These are phyloP conservation scores for Boletus subparvulus DNA, from an alignment of 768 basidiomycete genomes.

Conservation along the genomic window DNA sequence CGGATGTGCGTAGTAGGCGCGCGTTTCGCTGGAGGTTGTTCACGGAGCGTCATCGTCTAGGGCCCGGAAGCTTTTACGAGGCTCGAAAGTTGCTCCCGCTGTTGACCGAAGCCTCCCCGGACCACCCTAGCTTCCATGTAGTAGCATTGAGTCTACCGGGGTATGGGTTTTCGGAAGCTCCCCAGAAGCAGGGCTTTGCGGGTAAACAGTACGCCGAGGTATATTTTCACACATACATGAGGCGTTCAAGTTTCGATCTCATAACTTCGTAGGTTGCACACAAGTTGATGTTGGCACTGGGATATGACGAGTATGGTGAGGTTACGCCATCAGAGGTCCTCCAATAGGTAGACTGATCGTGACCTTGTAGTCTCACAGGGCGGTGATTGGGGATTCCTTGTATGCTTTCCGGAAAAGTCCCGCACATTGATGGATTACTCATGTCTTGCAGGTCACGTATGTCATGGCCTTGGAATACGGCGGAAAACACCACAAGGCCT, in stretches of 20 bases:
- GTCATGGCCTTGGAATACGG: slow-evolving; percentile 37
- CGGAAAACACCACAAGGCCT: slow-evolving; percentile 45
- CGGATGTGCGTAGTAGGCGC: slow-evolving; percentile 43
- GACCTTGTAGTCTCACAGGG: slow-evolving; percentile 43
- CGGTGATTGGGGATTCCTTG: slow-evolving; percentile 45
- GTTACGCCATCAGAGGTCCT: neutral
- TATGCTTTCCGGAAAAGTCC: slow-evolving; percentile 15
- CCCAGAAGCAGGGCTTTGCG: slow-evolving; percentile 51
- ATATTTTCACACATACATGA: neutral
- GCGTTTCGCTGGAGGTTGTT: neutral
- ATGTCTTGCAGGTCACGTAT: slow-evolving; percentile 31
- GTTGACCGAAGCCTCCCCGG: slow-evolving; percentile 39
- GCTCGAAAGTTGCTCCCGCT: slow-evolving; percentile 56
- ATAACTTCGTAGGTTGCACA: slow-evolving; percentile 37
- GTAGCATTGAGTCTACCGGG: slow-evolving; percentile 61
- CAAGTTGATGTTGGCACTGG: slow-evolving; percentile 48
- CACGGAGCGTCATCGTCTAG: slow-evolving; percentile 14
- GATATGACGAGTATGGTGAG: slow-evolving; percentile 49
- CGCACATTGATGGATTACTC: too few species aligned
- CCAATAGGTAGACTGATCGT: neutral
- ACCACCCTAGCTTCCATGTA: slow-evolving; percentile 61
- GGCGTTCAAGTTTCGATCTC: too few species aligned
- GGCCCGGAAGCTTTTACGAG: slow-evolving; percentile 54
- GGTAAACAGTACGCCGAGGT: slow-evolving; percentile 56
- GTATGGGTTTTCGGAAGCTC: slow-evolving; percentile 60